Conservation (phyloP, 108 stramenopile genomes). For the Skeletonema potamos region DNA sequence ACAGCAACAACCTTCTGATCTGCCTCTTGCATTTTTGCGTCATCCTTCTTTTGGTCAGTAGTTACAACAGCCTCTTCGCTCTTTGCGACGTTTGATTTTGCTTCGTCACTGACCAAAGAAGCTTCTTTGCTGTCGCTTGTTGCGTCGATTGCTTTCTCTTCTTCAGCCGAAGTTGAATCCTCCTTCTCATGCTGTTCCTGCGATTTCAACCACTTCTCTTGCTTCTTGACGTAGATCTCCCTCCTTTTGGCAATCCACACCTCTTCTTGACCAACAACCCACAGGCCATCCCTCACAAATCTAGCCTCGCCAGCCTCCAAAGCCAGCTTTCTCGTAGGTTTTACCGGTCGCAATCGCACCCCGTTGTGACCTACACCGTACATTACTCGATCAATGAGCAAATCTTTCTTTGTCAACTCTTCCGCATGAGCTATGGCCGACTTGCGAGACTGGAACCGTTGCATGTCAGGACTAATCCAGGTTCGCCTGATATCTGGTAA, state of each 20-base stretch:
- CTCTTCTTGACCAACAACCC: constrained; percentile 89
- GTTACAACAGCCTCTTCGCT: background rate
- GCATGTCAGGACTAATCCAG: constrained; percentile 72
- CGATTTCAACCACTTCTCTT: constrained; percentile 18
- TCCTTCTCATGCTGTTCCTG: constrained; percentile 6
- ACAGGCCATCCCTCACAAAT: constrained; percentile 85
- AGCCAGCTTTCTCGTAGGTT: constrained; percentile 57
- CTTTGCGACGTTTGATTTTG: background rate
- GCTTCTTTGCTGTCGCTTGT: background rate
- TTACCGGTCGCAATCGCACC: constrained; percentile 54
- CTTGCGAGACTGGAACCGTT: constrained; percentile 66
- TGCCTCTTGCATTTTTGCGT: background rate
- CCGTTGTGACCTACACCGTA: constrained; percentile 66
- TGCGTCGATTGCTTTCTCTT: background rate
- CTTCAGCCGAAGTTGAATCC: background rate
- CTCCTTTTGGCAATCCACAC: constrained; percentile 66
- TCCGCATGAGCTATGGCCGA: constrained; percentile 66
- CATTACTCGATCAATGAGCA: constrained; percentile 65
- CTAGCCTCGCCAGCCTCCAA: constrained; percentile 73
- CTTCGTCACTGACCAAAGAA: background rate
- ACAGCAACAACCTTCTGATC: background rate
- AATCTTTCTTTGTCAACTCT: constrained; percentile 49
- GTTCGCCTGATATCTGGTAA: constrained; percentile 25
- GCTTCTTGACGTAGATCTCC: constrained; percentile 28
- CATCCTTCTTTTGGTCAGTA: background rate